phyloP scores from a whole-genome alignment of 140 eudicot species.

The Stevia rebaudiana region DNA sequence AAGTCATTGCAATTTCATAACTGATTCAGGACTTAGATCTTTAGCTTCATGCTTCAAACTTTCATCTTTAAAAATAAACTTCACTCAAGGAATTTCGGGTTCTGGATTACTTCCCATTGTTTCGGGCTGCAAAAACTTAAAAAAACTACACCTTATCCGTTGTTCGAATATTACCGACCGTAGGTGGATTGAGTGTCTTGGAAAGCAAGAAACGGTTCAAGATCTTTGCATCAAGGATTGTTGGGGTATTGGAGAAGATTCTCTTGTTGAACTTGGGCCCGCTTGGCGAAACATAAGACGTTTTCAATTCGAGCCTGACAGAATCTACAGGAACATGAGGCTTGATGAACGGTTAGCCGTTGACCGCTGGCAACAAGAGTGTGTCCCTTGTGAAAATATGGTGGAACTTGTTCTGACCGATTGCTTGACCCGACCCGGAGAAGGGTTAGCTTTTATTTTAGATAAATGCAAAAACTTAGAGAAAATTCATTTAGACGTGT shows the following conservation, averaged over 20 bases:
- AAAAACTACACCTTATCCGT: constrained; percentile 49
- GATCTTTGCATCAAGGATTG: constrained; percentile 66
- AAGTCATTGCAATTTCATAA: constrained; percentile 72
- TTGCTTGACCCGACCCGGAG: constrained; percentile 67
- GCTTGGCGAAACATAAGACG: constrained; percentile 60
- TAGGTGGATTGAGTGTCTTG: constrained; percentile 86
- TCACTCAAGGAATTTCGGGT: constrained; percentile 69
- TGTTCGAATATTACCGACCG: constrained; percentile 57
- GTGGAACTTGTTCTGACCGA: constrained; percentile 53
- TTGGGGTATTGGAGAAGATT: constrained; percentile 81
- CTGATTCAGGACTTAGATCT: constrained; percentile 57
- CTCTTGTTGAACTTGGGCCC: constrained; percentile 53
- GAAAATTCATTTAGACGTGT: constrained; percentile 66
- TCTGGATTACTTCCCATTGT: constrained; percentile 64
- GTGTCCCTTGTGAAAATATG: constrained; percentile 64
- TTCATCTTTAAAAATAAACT: constrained; percentile 54
- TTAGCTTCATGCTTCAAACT: constrained; percentile 60
- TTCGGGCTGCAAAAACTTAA: constrained; percentile 56
- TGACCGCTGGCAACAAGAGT: constrained; percentile 64
- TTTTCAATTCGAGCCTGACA: constrained; percentile 59
- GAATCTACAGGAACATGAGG: constrained; percentile 67
- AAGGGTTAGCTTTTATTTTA: constrained; percentile 81
- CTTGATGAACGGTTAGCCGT: constrained; percentile 56
- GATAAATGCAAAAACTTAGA: constrained; percentile 66
- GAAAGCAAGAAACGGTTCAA: constrained; percentile 55